Evolutionary conservation across 148 eudicot genomes (phyloP).

Genomic region (Vaccinium darrowii): DNA sequence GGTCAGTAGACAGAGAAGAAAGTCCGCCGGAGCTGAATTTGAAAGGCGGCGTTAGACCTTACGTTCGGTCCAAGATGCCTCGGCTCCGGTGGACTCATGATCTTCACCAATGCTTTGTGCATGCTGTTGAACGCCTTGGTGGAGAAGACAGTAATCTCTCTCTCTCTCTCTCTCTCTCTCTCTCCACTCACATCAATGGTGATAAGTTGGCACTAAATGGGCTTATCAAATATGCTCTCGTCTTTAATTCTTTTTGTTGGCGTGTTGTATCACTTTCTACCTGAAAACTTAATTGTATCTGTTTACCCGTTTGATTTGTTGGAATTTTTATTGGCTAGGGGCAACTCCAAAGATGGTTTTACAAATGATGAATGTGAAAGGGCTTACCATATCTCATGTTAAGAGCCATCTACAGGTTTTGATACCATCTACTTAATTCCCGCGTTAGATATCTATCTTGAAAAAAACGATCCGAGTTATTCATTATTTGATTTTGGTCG

Average conservation of each 20-base stretch:
- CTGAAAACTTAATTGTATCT: too few species aligned
- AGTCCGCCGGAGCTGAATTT: conserved; percentile 14
- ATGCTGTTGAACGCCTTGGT: conserved; percentile 67
- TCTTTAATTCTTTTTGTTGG: neutral
- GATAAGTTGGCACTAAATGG: neutral
- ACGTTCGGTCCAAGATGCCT: conserved; percentile 55
- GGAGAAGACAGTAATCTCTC: conserved; percentile 59
- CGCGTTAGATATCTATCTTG: neutral
- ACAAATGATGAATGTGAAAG: conserved; percentile 62
- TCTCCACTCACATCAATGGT: neutral
- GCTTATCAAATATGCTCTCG: neutral
- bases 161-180: conserved; percentile 8
- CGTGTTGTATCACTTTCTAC: too few species aligned
- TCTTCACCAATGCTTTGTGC: conserved; percentile 58
- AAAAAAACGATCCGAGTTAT: too few species aligned
- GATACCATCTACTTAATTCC: neutral
- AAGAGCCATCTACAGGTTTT: conserved; percentile 85
- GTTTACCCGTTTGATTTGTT: neutral
- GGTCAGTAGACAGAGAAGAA: conserved; percentile 16
- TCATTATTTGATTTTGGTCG: neutral
- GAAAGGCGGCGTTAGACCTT: conserved; percentile 40
- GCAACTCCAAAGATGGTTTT: conserved; percentile 76
- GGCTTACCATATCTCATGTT: conserved; percentile 61
- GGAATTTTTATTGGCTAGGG: conserved; percentile 30
- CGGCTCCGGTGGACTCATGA: conserved; percentile 68